Evolutionary conservation across 805 yeast genomes (phyloP).

Genomic region (Yamadazyma phyllophila): DNA sequence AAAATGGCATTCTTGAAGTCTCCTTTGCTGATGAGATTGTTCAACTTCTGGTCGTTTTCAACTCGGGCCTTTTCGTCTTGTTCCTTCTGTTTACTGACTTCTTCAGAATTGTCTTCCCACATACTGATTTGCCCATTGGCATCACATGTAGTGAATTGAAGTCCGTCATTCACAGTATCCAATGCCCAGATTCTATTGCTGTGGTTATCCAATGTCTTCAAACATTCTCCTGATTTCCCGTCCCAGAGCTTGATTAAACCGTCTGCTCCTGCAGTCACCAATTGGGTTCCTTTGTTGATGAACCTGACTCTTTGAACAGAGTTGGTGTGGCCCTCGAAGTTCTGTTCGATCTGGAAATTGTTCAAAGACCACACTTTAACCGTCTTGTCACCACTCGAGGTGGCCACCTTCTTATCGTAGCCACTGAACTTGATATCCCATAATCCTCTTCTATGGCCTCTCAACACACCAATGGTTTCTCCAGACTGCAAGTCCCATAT

Average conservation of each 20-base stretch:
- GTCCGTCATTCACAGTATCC: slow-evolving; percentile 63
- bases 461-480: slow-evolving; percentile 77
- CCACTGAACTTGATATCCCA: slow-evolving; percentile 88
- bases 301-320: slow-evolving; percentile 83
- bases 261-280: slow-evolving; percentile 87
- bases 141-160: slow-evolving; percentile 77
- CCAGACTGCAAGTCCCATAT: slow-evolving; percentile 87
- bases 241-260: slow-evolving; percentile 95
- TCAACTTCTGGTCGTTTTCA: slow-evolving; percentile 86
- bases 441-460: slow-evolving; percentile 91
- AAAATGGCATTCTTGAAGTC: slow-evolving; percentile 90
- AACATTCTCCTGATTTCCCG: slow-evolving; percentile 64
- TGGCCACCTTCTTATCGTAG: slow-evolving; percentile 71
- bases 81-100: slow-evolving; percentile 54
- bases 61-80: slow-evolving; percentile 52
- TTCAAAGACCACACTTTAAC: slow-evolving; percentile 83
- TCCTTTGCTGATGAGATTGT: slow-evolving; percentile 64
- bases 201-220: slow-evolving; percentile 85
- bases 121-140: slow-evolving; percentile 90
- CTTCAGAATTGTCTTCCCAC: slow-evolving; percentile 88
- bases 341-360: slow-evolving; percentile 71
- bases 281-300: slow-evolving; percentile 61
- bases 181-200: slow-evolving; percentile 94
- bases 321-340: slow-evolving; percentile 93
- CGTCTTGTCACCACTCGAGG: slow-evolving; percentile 92